Evolutionary conservation across 805 yeast genomes (phyloP), one percentile per base, ranked within the genome.

Genomic region (Jamesozyma piceae): DNA sequence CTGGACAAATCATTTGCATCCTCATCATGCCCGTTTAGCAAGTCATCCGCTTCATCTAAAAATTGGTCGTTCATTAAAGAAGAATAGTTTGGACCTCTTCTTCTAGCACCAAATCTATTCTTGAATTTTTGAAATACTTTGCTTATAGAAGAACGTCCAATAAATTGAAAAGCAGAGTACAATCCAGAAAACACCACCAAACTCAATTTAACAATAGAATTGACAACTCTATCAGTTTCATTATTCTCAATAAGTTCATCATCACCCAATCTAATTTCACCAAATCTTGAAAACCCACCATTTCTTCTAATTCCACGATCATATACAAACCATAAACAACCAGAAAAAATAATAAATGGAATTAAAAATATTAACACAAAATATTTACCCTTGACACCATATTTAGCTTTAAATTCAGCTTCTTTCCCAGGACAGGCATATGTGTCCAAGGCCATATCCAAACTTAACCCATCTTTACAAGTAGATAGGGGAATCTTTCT

Each of bases 401-500:
- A 74, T 39, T 73, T 67, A 44, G 71, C 64, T 27, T 64, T 59
- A 43, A 77, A 88, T 51, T 86, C 80, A 10, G 65, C 62, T 47
- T 80, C 78, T 53, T 79, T 84, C 1, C 97, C 97, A 4, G 97
- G 97, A 62, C 98, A 92, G 6, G 97, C 75, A 42, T 66, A 71
- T 2, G 82, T 70, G 17, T 66, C 71, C 60, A 78, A 74, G 2
- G 53, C 41, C 5, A 73, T 69, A 55, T 85, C 97, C 41, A 85
- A 72, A 44, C 72, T 69, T 43, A 76, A 63, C 3, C 97, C 97
- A 19, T 87, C 94, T 35, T 67, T 72, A 67, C 98, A 92, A 0
- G 95, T 85, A 11, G 92, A 80, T 43, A 84, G 59, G 1, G 95
- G 92, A 22, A 89, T 74, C 53, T 77, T 78, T 59, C 98, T 77